These are phyloP conservation scores for Cutaneotrichosporon sp. DNA, from an alignment of 1,284 basidiomycete genomes.

Conservation along the genomic window DNA sequence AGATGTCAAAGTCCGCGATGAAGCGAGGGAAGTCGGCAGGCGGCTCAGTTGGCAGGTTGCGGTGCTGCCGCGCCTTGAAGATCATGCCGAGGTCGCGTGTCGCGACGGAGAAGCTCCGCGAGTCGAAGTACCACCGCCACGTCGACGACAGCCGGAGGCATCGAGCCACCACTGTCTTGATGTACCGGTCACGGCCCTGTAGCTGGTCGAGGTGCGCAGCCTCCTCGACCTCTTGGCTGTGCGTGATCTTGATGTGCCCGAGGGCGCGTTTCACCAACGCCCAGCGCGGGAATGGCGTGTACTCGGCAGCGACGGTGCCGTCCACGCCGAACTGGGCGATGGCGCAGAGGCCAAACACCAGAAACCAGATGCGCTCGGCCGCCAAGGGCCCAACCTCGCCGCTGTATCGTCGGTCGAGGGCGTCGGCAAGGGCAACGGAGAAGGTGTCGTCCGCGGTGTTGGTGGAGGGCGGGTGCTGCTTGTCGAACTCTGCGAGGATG, in stretches of 20 bases:
- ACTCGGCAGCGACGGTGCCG: constrained; percentile 56
- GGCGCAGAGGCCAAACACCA: constrained; percentile 68
- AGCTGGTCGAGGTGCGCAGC: constrained; percentile 57
- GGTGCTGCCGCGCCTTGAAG: constrained; percentile 77
- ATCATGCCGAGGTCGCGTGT: constrained; percentile 69
- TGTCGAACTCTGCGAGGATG: constrained; percentile 43
- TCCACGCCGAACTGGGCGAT: constrained; percentile 75
- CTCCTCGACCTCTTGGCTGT: constrained; percentile 60
- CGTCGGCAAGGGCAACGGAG: constrained; percentile 49
- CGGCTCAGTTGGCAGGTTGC: constrained; percentile 71
- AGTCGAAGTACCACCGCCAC: constrained; percentile 75
- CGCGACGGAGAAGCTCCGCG: constrained; percentile 64
- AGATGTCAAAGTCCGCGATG: constrained; percentile 64
- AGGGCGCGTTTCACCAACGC: constrained; percentile 63
- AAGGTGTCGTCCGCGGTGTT: constrained; percentile 48
- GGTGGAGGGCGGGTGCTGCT: background rate
- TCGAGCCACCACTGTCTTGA: constrained; percentile 70
- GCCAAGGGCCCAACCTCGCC: constrained; percentile 55
- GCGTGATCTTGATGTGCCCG: constrained; percentile 62
- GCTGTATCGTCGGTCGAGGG: constrained; percentile 41
- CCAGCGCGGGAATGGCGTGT: constrained; percentile 68
- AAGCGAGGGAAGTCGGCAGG: constrained; percentile 74
- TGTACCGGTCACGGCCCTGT: constrained; percentile 70
- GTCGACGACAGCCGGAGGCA: constrained; percentile 69
- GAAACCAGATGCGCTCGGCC: constrained; percentile 73